Evolutionary conservation across 2,329 filamentous ascomycete species (phyloP), one percentile per base, ranked within the genome.

Genomic region (Pseudocercospora musae): DNA sequence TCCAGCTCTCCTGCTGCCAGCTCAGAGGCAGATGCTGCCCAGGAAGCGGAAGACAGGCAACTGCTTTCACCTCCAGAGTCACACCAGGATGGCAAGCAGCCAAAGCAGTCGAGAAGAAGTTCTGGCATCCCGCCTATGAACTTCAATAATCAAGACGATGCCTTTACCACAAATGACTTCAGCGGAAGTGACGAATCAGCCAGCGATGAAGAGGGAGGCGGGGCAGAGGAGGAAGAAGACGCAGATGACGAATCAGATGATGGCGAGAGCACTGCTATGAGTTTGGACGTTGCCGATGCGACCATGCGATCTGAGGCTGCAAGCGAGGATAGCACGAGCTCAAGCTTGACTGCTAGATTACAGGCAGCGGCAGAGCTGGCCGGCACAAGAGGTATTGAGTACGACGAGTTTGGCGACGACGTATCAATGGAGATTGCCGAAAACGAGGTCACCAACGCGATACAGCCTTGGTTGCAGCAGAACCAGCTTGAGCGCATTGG

Each of bases 221-320:
- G 82, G 5, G 83, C 83, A 46, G 82, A 85, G 25, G 81, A 81
- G 37, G 81, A 80, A 23, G 84, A 81, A 50, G 79, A 80, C 54
- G 81, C 79, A 25, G 84, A 82, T 53, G 79, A 80, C 53, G 68
- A 66, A 21, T 72, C 69, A n/a, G 73, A 69, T 8, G 89, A 91
- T 48, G 88, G 89, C 55, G 89, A 91, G 67, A 89, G 87, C 29
- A 93, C 90, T 0, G 89, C 91, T 75, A 91, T 93, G 87, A 94
- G 88, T 37, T 80, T 96, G 49, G 91, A 94, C 64, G 75, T 72
- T 40, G 79, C 75, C 60, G 84, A 89, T 1, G 85, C 86, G 31
- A 73, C 71, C 1, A 49, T 70, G 5, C 68, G 69, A 53, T 75
- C 73, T 29, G 62, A 59, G 8, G 65, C 66, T 8, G 68, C 62